phyloP scores from a whole-genome alignment of 108 stramenopile species.

The Conticribra guillardii region DNA sequence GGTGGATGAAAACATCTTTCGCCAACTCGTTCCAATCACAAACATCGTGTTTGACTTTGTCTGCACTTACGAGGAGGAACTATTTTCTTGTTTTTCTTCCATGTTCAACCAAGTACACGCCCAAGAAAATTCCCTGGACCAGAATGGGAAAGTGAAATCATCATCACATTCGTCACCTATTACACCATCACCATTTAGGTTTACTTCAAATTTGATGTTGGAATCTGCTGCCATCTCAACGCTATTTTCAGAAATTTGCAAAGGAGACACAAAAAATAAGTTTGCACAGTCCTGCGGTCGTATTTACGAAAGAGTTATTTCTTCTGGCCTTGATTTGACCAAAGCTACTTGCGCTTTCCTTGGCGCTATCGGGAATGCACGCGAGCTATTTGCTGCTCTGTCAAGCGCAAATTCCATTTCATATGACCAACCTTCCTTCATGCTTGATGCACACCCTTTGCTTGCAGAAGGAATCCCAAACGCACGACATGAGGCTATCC shows the following conservation, averaged over 20 bases:
- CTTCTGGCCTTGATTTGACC: constrained; percentile 23
- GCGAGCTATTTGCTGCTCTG: constrained; percentile 65
- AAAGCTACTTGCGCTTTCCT: constrained; percentile 50
- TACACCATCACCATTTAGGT: constrained; percentile 34
- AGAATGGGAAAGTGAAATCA: constrained; percentile 8
- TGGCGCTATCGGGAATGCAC: constrained; percentile 67
- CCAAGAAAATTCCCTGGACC: constrained; percentile 3
- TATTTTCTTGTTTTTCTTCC: constrained; percentile 43
- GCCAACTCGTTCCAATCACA: constrained; percentile 23
- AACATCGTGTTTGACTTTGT: constrained; percentile 41
- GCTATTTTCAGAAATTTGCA: constrained; percentile 43
- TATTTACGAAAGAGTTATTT: constrained; percentile 30
- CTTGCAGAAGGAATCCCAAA: constrained; percentile 63
- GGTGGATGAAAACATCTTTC: constrained; percentile 27
- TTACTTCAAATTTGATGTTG: constrained; percentile 40
- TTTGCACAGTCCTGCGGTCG: constrained; percentile 21
- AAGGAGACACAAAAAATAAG: constrained; percentile 23
- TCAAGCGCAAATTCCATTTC: constrained; percentile 32
- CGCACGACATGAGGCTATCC: constrained; percentile 70
- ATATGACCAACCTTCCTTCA: constrained; percentile 30
- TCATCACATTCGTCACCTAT: constrained; percentile 37
- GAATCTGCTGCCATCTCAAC: constrained; percentile 20
- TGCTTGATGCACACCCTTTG: constrained; percentile 43
- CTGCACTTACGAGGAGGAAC: constrained; percentile 31
- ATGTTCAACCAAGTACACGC: constrained; percentile 21